Conservation (phyloP, 768 basidiomycete genomes). For the Boletus rubroflammeus region DNA sequence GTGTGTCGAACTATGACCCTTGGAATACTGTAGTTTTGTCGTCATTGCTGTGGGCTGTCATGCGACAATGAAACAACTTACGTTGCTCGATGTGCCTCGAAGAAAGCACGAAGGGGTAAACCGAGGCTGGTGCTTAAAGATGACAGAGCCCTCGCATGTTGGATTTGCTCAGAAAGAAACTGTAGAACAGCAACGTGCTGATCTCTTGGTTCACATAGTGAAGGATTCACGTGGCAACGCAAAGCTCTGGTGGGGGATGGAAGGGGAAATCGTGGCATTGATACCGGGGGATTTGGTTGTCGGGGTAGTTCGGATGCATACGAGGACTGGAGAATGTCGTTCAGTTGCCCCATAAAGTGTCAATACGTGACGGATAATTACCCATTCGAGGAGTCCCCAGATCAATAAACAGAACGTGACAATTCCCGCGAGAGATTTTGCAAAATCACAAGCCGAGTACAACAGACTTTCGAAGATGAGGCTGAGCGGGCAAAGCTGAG, state of each 20-base stretch:
- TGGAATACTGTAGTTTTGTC: slow-evolving; percentile 5
- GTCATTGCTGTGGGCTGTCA: neutral
- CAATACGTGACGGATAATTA: neutral
- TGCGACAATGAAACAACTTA: slow-evolving; percentile 4
- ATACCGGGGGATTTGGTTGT: slow-evolving; percentile 1
- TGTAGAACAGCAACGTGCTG: slow-evolving; percentile 20
- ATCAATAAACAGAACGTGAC: slow-evolving; percentile 20
- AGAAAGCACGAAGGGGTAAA: slow-evolving; percentile 19
- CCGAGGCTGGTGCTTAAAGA: slow-evolving; percentile 20
- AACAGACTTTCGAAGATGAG: slow-evolving; percentile 1
- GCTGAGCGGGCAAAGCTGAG: neutral
- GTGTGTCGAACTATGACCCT: neutral
- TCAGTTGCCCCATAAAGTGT: slow-evolving; percentile 1
- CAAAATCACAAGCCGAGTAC: slow-evolving; percentile 12
- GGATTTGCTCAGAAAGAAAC: slow-evolving; percentile 29
- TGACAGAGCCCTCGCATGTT: slow-evolving; percentile 26
- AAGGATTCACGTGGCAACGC: slow-evolving; percentile 3
- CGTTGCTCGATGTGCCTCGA: slow-evolving; percentile 19
- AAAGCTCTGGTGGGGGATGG: slow-evolving; percentile 2
- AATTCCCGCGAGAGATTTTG: slow-evolving; percentile 9
- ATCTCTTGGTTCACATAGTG: slow-evolving; percentile 7
- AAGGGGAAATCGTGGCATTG: slow-evolving; percentile 8
- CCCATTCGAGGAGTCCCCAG: slow-evolving; percentile 25
- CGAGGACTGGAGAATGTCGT: slow-evolving; percentile 11
- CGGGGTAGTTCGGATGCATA: slow-evolving; percentile 5